Evolutionary conservation across 306 rosid genomes (phyloP).

Genomic region (Oemleria cerasiformis): DNA sequence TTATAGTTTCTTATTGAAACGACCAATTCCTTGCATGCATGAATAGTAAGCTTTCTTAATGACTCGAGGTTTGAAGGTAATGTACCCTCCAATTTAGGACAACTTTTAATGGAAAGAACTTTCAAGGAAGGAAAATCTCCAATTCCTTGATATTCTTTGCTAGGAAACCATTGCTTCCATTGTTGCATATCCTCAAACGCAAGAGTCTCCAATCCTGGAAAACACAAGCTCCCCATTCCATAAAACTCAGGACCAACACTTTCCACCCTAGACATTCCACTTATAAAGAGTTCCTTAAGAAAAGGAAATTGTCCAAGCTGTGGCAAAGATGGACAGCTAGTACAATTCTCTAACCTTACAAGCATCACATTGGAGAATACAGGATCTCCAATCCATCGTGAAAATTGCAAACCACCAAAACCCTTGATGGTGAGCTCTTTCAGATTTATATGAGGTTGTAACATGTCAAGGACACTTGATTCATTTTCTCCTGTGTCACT

Average conservation of each 20-base stretch:
- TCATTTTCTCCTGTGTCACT: background rate
- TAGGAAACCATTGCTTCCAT: conserved; percentile 13
- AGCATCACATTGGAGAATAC: background rate
- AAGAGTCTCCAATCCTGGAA: background rate
- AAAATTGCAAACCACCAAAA: conserved; percentile 15
- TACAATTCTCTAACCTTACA: background rate
- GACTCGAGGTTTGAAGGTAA: background rate
- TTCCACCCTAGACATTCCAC: background rate
- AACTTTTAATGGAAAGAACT: background rate
- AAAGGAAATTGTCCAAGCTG: conserved; percentile 19
- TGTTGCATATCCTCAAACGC: background rate
- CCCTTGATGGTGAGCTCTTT: background rate
- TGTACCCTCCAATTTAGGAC: conserved; percentile 3
- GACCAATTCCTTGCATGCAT: background rate
- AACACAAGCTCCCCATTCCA: background rate
- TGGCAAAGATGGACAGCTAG: background rate
- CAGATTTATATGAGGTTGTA: conserved; percentile 26
- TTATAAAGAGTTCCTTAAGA: conserved; percentile 6
- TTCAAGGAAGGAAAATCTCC: background rate
- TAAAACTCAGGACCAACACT: conserved; percentile 9
- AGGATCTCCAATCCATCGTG: conserved; percentile 20
- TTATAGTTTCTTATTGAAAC: background rate
- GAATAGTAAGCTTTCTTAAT: background rate
- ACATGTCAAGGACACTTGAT: background rate
- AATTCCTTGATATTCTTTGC: background rate